These are phyloP conservation scores for Ailanthus altissimus DNA, from an alignment of 345 rosid genomes.

Conservation along the genomic window DNA sequence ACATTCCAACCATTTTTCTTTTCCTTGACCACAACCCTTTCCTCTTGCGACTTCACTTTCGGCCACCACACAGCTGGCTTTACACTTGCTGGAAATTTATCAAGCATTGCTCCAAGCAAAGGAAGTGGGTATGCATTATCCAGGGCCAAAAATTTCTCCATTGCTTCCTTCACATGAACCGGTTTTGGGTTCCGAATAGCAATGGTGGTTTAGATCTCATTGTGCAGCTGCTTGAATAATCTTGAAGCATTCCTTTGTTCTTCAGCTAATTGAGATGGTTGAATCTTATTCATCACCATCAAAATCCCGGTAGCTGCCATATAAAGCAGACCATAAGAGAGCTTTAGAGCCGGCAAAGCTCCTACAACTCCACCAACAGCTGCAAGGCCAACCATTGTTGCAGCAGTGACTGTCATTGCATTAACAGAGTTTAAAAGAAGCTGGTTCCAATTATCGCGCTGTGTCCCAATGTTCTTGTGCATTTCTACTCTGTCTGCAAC, in stretches of 20 bases:
- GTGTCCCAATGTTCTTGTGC: constrained; percentile 8
- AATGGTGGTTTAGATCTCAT: constrained; percentile 9
- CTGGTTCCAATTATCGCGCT: background rate
- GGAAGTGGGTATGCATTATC: constrained; percentile 56
- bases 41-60: background rate
- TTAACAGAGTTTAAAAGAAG: background rate
- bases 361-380: background rate
- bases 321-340: background rate
- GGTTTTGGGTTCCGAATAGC: background rate
- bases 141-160: constrained; percentile 38
- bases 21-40: background rate
- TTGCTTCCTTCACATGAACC: constrained; percentile 37
- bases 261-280: constrained; percentile 16
- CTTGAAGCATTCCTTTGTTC: constrained; percentile 14
- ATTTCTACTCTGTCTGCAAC: constrained; percentile 4
- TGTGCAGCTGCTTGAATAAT: constrained; percentile 10
- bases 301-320: background rate
- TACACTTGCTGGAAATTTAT: constrained; percentile 33
- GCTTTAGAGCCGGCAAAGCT: background rate
- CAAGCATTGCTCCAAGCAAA: constrained; percentile 38
- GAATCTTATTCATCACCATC: constrained; percentile 4
- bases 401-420: background rate
- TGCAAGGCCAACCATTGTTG: constrained; percentile 9
- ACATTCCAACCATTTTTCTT: constrained; percentile 33
- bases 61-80: constrained; percentile 49